These are phyloP conservation scores for Calocera viscosa DNA, from an alignment of 768 basidiomycete genomes.

Conservation along the genomic window DNA sequence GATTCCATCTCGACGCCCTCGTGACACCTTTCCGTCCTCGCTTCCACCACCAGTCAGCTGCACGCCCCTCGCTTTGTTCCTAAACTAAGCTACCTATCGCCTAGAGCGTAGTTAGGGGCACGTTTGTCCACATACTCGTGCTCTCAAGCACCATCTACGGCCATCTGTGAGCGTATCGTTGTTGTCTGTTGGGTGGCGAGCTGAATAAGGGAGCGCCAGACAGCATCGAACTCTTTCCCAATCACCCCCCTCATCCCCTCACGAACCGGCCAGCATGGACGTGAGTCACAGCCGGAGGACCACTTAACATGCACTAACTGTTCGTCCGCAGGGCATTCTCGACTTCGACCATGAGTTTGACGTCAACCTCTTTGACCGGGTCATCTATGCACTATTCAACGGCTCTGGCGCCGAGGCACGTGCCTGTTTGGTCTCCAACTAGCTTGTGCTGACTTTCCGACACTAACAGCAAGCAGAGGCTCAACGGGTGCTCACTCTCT, in stretches of 20 bases:
- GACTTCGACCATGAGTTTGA: constrained; percentile 93
- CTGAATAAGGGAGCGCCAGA: background rate
- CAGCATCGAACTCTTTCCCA: background rate
- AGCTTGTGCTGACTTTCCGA: constrained; percentile 10
- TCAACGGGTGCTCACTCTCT: constrained; percentile 85
- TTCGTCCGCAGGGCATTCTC: constrained; percentile 53
- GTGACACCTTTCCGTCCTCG: constrained; percentile 1
- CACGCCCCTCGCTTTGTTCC: background rate
- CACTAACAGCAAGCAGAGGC: constrained; percentile 75
- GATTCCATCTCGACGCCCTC: too few relatives aligned
- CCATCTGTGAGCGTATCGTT: background rate
- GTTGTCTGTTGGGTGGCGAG: background rate
- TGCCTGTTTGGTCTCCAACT: constrained; percentile 4
- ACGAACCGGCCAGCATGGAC: constrained; percentile 18
- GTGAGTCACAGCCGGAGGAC: constrained; percentile 16
- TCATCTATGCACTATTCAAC: constrained; percentile 84
- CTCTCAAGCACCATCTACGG: background rate
- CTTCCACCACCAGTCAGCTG: background rate
- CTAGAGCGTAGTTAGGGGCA: background rate
- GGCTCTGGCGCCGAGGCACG: constrained; percentile 70
- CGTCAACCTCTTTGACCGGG: constrained; percentile 81
- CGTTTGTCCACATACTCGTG: background rate
- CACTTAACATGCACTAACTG: background rate
- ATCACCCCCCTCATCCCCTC: background rate
- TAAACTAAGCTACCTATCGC: background rate